Evolutionary conservation across 768 basidiomycete genomes (phyloP).

Genomic region (Russula compacta): DNA sequence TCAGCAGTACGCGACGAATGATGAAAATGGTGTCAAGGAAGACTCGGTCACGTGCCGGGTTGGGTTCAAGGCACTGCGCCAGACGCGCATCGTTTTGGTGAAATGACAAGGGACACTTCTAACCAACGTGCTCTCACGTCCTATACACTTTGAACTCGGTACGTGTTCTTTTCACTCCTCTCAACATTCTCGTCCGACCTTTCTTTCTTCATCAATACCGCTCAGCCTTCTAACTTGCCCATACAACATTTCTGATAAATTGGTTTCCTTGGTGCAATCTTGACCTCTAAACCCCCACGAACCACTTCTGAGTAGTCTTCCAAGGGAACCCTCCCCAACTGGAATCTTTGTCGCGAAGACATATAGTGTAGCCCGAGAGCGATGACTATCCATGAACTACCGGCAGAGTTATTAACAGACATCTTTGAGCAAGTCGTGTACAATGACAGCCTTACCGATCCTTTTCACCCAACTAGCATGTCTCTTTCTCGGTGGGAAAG

Average conservation of each 20-base stretch:
- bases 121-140: background rate
- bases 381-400: conserved; percentile 33
- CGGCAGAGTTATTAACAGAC: conserved; percentile 59
- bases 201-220: background rate
- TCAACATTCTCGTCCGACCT: no score
- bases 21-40: background rate
- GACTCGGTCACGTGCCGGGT: conserved; percentile 5
- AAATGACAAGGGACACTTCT: background rate
- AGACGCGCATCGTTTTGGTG: background rate
- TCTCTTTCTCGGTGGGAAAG: conserved; percentile 60
- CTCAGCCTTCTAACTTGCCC: background rate
- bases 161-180: background rate
- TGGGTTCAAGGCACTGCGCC: background rate
- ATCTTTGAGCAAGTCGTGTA: conserved; percentile 67
- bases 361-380: background rate
- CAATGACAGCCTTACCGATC: conserved; percentile 59
- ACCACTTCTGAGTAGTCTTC: background rate
- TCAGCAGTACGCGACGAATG: no score
- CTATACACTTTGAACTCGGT: background rate
- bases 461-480: conserved; percentile 51
- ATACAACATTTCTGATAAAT: background rate
- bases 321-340: background rate
- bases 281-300: background rate
- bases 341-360: background rate
- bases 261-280: no score